A percentile compares a stretch with the other conserved stretches of the same genome.
Evolutionary conservation across 2,329 filamentous ascomycete genomes (phyloP).

Genomic region (Aciculosporium take): DNA sequence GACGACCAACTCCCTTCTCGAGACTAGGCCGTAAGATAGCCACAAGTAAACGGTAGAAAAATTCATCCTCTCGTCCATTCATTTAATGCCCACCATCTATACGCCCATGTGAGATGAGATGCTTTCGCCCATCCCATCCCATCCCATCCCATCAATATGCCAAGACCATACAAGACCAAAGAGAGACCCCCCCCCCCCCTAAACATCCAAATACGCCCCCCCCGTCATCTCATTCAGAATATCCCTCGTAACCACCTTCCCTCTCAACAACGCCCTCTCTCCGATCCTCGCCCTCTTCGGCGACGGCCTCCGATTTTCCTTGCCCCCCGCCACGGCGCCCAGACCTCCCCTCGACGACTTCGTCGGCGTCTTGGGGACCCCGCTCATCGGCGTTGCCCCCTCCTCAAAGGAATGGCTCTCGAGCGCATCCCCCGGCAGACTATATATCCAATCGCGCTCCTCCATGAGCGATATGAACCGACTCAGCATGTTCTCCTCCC

Average conservation of each 20-base stretch:
- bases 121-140: background rate
- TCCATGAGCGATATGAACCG: slow-evolving; percentile 69
- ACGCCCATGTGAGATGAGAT: slow-evolving; percentile 4
- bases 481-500: slow-evolving; percentile 60
- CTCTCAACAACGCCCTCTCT: slow-evolving; percentile 47
- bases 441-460: slow-evolving; percentile 61
- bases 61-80: too few species aligned
- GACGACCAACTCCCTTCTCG: too few species aligned
- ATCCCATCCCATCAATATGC: background rate
- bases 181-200: background rate
- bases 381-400: slow-evolving; percentile 27
- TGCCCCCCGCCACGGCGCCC: slow-evolving; percentile 17
- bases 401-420: slow-evolving; percentile 56
- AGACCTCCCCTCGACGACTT: slow-evolving; percentile 14
- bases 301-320: slow-evolving; percentile 32
- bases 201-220: slow-evolving; percentile 20
- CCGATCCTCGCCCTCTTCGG: slow-evolving; percentile 46
- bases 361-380: slow-evolving; percentile 13
- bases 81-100: slow-evolving; percentile 7
- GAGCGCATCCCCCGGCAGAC: slow-evolving; percentile 50
- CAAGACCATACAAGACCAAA: background rate
- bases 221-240: slow-evolving; percentile 58
- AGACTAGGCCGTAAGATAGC: too few species aligned
- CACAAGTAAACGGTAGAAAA: too few species aligned
- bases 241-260: slow-evolving; percentile 56